These are phyloP conservation scores for Thozetella sp. DNA, from an alignment of 495 filamentous ascomycete genomes.

Conservation along the genomic window DNA sequence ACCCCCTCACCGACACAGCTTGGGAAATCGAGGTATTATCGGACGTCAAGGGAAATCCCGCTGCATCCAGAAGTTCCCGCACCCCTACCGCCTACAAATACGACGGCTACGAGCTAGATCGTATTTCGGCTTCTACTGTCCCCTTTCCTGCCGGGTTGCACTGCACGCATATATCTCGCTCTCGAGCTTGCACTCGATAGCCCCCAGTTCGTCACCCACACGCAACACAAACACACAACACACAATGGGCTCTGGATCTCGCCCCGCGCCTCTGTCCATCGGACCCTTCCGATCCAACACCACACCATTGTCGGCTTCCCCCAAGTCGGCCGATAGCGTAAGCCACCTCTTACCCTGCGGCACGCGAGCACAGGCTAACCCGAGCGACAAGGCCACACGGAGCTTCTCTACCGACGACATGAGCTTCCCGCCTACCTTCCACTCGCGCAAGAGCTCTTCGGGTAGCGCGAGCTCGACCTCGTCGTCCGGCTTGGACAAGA, in stretches of 20 bases:
- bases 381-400: background rate
- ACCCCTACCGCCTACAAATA: background rate
- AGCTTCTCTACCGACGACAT: slow-evolving; percentile 14
- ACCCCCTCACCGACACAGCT: background rate
- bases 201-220: no score
- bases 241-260: slow-evolving; percentile 6
- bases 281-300: background rate
- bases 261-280: slow-evolving; percentile 5
- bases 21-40: background rate
- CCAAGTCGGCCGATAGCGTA: slow-evolving; percentile 6
- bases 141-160: slow-evolving; percentile 10
- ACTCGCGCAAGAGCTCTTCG: slow-evolving; percentile 13
- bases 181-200: no score
- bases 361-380: background rate
- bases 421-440: background rate
- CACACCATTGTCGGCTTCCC: slow-evolving; percentile 2
- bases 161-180: background rate
- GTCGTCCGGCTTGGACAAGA: background rate
- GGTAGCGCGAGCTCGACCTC: slow-evolving; percentile 1
- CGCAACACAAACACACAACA: background rate
- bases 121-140: slow-evolving; percentile 7
- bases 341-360: background rate
- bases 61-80: background rate
- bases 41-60: background rate
- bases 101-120: background rate